phyloP scores from a whole-genome alignment of 805 yeast species.

The Grigorovia humatica region DNA sequence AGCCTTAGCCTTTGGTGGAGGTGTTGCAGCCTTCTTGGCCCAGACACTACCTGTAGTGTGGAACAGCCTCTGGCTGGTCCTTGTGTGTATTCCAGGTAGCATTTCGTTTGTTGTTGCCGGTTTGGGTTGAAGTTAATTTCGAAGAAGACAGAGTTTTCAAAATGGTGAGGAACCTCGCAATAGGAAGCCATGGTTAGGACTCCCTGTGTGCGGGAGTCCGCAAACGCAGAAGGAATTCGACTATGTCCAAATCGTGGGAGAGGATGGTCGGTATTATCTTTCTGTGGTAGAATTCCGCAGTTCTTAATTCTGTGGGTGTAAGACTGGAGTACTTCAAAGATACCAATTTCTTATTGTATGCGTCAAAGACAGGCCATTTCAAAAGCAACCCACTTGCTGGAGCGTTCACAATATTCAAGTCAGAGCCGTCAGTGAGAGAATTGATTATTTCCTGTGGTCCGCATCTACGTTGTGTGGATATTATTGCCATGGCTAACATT shows the following conservation, averaged over 20 bases:
- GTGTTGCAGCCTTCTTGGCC: background rate
- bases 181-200: background rate
- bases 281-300: constrained; percentile 74
- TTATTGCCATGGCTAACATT: constrained; percentile 82
- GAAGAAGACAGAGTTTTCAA: no score
- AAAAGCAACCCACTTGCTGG: constrained; percentile 80
- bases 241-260: constrained; percentile 67
- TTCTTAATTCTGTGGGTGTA: constrained; percentile 41
- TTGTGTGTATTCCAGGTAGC: background rate
- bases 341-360: constrained; percentile 54
- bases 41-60: background rate
- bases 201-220: no score
- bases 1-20: constrained; percentile 13
- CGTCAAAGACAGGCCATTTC: constrained; percentile 76
- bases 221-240: background rate
- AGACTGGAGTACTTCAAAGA: constrained; percentile 48
- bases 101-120: no score
- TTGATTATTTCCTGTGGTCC: constrained; percentile 57
- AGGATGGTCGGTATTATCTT: constrained; percentile 47
- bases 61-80: background rate
- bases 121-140: no score
- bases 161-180: background rate
- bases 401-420: constrained; percentile 67
- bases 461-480: constrained; percentile 66
- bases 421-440: constrained; percentile 49